Conservation (phyloP, 257 asterid genomes). For the Henckelia pumila region DNA sequence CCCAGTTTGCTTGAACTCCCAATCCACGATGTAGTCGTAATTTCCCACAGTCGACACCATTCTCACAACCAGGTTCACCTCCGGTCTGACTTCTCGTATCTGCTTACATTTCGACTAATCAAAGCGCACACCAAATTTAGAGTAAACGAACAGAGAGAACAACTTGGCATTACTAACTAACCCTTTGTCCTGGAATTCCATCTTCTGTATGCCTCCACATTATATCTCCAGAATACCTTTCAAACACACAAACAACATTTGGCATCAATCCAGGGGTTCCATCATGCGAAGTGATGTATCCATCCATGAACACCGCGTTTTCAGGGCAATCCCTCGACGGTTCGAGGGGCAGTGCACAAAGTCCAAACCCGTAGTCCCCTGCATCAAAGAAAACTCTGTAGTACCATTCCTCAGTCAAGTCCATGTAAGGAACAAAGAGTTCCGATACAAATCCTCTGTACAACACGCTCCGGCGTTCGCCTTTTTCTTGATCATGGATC, state of each 20-base stretch:
- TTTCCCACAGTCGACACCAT: slow-evolving; percentile 71
- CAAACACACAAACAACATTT: slow-evolving; percentile 56
- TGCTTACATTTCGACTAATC: slow-evolving; percentile 6
- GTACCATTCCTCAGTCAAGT: slow-evolving; percentile 69
- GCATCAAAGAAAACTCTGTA: slow-evolving; percentile 59
- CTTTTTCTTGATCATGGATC: slow-evolving; percentile 44
- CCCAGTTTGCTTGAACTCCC: slow-evolving; percentile 74
- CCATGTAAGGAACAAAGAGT: slow-evolving; percentile 77
- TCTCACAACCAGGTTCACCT: slow-evolving; percentile 60
- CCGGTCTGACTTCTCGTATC: slow-evolving; percentile 49
- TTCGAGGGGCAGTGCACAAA: slow-evolving; percentile 47
- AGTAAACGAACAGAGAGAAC: neutral
- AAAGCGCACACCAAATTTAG: neutral
- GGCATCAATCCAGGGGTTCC: slow-evolving; percentile 43
- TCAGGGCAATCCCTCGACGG: slow-evolving; percentile 63
- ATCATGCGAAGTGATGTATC: slow-evolving; percentile 34
- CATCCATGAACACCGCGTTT: slow-evolving; percentile 58
- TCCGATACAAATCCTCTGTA: slow-evolving; percentile 79
- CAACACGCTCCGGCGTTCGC: slow-evolving; percentile 47
- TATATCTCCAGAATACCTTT: slow-evolving; percentile 55
- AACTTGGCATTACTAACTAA: slow-evolving; percentile 18
- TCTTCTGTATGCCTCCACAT: slow-evolving; percentile 74
- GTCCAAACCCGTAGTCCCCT: slow-evolving; percentile 65
- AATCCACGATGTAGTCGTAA: slow-evolving; percentile 71
- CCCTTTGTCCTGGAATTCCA: slow-evolving; percentile 39